Evolutionary conservation across 2,329 filamentous ascomycete genomes (phyloP).

Genomic region (Nemania serpens): DNA sequence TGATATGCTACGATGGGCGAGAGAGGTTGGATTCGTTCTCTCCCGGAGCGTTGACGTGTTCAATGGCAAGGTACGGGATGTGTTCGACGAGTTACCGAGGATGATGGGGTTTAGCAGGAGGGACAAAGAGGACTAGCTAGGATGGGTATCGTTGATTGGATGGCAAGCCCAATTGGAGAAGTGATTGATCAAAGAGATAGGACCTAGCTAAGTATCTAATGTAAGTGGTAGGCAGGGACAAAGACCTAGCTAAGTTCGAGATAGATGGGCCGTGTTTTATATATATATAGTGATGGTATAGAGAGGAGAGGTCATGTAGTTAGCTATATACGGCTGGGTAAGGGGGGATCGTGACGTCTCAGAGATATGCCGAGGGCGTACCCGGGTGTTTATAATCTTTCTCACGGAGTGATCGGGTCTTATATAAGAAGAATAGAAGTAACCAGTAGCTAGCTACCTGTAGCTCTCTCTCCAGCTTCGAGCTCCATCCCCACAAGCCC

Average conservation of each 20-base stretch:
- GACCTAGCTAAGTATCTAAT: constrained; percentile 20
- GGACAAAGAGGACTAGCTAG: not conserved
- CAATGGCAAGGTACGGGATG: no score
- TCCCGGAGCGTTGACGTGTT: no score
- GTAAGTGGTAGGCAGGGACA: no score
- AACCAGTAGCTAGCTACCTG: no score
- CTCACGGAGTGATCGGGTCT: not conserved
- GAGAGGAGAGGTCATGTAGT: constrained; percentile 2
- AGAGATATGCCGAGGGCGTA: constrained; percentile 32
- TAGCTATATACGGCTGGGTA: not conserved
- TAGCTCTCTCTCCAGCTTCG: no score
- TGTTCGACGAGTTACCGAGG: no score
- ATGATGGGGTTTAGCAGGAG: no score
- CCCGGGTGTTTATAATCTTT: constrained; percentile 26
- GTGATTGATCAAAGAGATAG: constrained; percentile 19
- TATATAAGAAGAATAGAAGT: no score
- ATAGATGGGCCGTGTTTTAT: not conserved
- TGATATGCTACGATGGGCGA: no score
- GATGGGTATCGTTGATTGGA: not conserved
- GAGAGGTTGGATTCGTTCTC: no score
- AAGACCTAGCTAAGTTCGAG: constrained; percentile 12
- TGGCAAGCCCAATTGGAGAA: constrained; percentile 2
- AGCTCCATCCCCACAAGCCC: no score
- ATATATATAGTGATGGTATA: no score
- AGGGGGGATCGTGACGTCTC: constrained; percentile 22